Evolutionary conservation across 169 alveolate genomes (phyloP), one percentile per base, ranked within the genome.

Genomic region (Ichthyophthirius multifiliis): DNA sequence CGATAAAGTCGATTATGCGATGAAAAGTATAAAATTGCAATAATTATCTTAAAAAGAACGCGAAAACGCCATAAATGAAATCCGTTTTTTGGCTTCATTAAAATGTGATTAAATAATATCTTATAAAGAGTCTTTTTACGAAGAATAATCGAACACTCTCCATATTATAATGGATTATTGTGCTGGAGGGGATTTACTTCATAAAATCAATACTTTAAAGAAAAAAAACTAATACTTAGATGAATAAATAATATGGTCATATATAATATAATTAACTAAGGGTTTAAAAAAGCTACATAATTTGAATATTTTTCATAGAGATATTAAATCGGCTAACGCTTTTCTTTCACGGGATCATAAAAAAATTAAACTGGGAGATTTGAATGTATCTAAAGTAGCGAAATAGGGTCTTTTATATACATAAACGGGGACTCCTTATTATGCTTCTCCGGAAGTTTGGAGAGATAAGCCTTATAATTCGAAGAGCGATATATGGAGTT

Each of bases 241-340:
- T 34, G 94, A 89, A 63, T 65, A 82, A 41, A 65, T 67, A 27
- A 73, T 89, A n/a, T 89, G 93, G 90, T 75, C 82, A 67, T 75
- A 74, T 48, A 75, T 86, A 35, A 81, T 84, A 67, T 87, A 88
- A 62, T 71, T 84, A 78, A 85, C 62, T 15, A 71, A 37, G 43
- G 96, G 97, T 4, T 87, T 94, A 39, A 90, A 91, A 74, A 85
- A 85, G 43, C 83, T 94, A 18, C 97, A 94, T 82, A 93, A 92
- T 44, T 63, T 88, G 39, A 89, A 89, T 65, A 86, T 94, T 43
- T 85, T 94, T 76, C 97, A 94, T 45, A 83, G 97, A 74, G 97
- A 94, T 86, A 74, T 94, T 12, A 94, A 94, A 82, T 86, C 93
- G 74, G 97, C 97, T 7, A 94, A 94, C 75, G 88, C 92, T 20